Percentiles rank a stretch among this genome's conserved stretches.
Conservation (phyloP, 441 rosid species). For the Populus hybrid region DNA sequence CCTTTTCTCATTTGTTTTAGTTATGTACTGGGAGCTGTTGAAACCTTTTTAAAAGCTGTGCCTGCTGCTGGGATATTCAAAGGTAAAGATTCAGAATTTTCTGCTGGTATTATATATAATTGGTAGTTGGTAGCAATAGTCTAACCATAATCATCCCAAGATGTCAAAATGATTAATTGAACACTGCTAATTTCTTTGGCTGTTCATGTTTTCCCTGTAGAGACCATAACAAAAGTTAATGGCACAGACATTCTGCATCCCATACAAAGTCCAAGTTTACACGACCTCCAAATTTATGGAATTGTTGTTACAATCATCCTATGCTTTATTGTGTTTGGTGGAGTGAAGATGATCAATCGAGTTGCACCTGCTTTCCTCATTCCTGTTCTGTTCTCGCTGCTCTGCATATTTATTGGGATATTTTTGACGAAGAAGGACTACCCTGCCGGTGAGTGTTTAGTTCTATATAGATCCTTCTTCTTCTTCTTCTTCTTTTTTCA, state of each 20-base stretch:
- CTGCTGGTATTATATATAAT: not conserved
- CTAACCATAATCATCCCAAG: not conserved
- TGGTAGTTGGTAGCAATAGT: not conserved
- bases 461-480: not conserved
- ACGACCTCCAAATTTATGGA: conserved; percentile 95
- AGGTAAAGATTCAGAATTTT: conserved; percentile 43
- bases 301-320: conserved; percentile 82
- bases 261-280: conserved; percentile 76
- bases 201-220: conserved; percentile 45
- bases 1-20: conserved; percentile 41
- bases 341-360: conserved; percentile 99
- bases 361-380: conserved; percentile 99
- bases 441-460: conserved; percentile 60
- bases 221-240: conserved; percentile 67
- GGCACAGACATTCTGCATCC: conserved; percentile 44
- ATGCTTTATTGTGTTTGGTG: conserved; percentile 98
- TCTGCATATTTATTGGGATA: conserved; percentile 88
- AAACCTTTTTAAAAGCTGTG: conserved; percentile 92
- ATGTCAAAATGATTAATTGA: not conserved
- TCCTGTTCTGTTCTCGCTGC: conserved; percentile 82
- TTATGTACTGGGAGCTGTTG: conserved; percentile 99
- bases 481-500: no score
- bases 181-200: conserved; percentile 15
- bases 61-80: conserved; percentile 96
- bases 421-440: conserved; percentile 63